Conservation (phyloP, 2,329 filamentous ascomycete species). For the Arthrobotrys pseudoclavata region DNA sequence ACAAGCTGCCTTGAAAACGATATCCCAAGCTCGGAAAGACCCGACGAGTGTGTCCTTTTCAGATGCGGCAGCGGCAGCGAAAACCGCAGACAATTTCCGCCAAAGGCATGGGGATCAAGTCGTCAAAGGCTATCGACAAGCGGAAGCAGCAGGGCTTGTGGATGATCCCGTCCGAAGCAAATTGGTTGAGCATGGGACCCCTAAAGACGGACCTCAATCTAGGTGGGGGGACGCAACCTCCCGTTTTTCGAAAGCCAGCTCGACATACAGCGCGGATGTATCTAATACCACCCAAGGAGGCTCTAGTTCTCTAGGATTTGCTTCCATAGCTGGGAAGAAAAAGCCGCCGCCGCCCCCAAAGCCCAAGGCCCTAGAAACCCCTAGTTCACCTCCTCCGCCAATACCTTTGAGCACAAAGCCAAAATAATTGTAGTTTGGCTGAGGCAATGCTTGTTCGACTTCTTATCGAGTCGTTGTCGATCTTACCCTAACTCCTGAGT, state of each 20-base stretch:
- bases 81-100: conserved; percentile 77
- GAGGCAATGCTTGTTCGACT: not conserved
- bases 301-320: conserved; percentile 15
- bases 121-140: conserved; percentile 72
- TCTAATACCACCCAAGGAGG: conserved; percentile 4
- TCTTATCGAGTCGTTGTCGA: not conserved
- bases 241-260: conserved; percentile 14
- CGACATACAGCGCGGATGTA: conserved; percentile 4
- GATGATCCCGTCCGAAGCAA: conserved; percentile 33
- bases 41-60: conserved; percentile 74
- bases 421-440: conserved; percentile 8
- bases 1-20: conserved; percentile 74
- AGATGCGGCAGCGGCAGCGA: conserved; percentile 73
- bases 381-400: conserved; percentile 14
- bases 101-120: conserved; percentile 79
- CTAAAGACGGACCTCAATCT: conserved; percentile 23
- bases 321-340: conserved; percentile 50
- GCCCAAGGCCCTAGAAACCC: conserved; percentile 26
- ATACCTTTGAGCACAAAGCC: conserved; percentile 52
- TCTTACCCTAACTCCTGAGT: not conserved
- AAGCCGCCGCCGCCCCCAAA: conserved; percentile 62
- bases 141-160: conserved; percentile 66
- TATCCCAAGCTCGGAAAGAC: conserved; percentile 73
- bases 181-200: conserved; percentile 10
- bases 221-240: conserved; percentile 42